Conservation (phyloP, 2,329 filamentous ascomycete genomes). For the Exophiala mesophila region DNA sequence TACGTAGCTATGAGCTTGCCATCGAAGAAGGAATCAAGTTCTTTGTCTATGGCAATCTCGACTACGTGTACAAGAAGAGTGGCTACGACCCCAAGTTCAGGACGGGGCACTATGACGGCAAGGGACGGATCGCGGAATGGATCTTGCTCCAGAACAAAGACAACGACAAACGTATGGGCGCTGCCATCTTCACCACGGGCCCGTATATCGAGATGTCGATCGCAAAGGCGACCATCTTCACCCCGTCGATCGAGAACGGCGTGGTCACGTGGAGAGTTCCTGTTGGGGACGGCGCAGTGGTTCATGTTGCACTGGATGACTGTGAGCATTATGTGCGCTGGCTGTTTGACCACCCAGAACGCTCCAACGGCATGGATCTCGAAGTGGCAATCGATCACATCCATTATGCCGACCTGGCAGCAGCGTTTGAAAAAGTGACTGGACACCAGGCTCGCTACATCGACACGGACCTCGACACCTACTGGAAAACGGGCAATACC, state of each 20-base stretch:
- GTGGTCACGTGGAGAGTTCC: conserved; percentile 42
- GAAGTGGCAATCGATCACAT: conserved; percentile 42
- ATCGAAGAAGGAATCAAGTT: conserved; percentile 36
- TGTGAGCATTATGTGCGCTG: conserved; percentile 45
- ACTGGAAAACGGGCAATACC: conserved; percentile 28
- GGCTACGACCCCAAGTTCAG: conserved; percentile 45
- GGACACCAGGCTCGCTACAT: conserved; percentile 40
- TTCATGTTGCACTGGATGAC: conserved; percentile 44
- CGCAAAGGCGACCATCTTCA: conserved; percentile 35
- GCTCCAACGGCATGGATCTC: conserved; percentile 44
- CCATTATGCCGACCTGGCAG: conserved; percentile 37
- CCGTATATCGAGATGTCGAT: conserved; percentile 29
- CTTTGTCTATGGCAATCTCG: conserved; percentile 48
- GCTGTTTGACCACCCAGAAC: conserved; percentile 45
- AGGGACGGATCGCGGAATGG: conserved; percentile 44
- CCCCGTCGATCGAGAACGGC: conserved; percentile 37
- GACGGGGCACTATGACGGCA: conserved; percentile 47
- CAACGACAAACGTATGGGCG: conserved; percentile 26
- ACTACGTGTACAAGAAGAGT: conserved; percentile 46
- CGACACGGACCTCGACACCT: conserved; percentile 34
- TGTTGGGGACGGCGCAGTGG: conserved; percentile 34
- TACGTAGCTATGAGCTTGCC: conserved; percentile 36
- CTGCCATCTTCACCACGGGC: conserved; percentile 25
- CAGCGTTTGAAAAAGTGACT: conserved; percentile 42
- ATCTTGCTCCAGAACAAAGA: conserved; percentile 40